Base-by-base conservation (phyloP, 148 eudicot genomes). In the Gaultheria prostrata region DNA sequence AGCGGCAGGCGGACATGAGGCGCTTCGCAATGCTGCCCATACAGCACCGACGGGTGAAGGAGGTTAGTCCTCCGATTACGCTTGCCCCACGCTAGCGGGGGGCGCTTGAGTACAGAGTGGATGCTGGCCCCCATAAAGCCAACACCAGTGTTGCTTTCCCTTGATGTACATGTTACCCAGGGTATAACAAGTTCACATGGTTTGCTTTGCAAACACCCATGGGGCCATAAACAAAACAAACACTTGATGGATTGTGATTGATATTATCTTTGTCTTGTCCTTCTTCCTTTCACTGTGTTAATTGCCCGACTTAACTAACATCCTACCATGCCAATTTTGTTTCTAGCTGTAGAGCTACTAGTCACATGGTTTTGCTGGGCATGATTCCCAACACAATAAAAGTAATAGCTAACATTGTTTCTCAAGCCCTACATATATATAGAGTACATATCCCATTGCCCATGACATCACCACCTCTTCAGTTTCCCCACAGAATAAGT, bases 401-500 rank as follows among this genome's bases (percentile, higher is more conserved):
- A 17, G 48, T 10, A 33, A 72, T 26, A 39, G 49, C 26, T 15
- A 35, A 18, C 18, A 2, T 72, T 72, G 76, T 8, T 72, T 72
- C 76, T 20, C 76, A 26, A 32, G 8, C 39, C 46, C 24, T 0
- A 2, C 35, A 7, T 32, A 4, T 33, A 71, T 35, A 71, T 32
- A 61, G 6, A 39, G 76, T 72, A 33, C 24, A 72, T 33, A 18
- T 10, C 30, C 20, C 51, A 20, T 67, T 67, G 32, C 59, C 18
- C 72, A 80, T 8, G 56, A 49, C 76, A 81, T 26, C 61, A 32
- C 70, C 46, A 81, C 54, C 17, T 14, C 32, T 69, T 46, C 51
- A 26, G 4, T 81, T 17, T 81, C 6, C 45, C 53, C 28, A 85
- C 86, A 82, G 87, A 13, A 88, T 88, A 87, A 85, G 86, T 50